Evolutionary conservation across 306 rosid species (phyloP), one percentile per base, ranked within the genome.

Genomic region (Lathyrus oleraceus): DNA sequence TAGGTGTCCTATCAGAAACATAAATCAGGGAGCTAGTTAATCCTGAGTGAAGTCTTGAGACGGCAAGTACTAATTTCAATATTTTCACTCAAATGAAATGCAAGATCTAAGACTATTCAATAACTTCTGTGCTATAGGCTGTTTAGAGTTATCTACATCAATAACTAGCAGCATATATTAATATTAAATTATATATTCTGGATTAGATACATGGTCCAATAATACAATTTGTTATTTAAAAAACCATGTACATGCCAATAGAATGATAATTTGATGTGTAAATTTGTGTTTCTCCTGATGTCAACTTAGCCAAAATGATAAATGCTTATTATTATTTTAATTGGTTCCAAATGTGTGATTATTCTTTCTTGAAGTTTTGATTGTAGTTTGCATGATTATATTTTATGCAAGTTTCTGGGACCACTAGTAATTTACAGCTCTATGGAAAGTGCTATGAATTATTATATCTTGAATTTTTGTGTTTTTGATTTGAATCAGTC

Each of bases 391-490:
- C 40, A 3, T 67, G 59, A 17, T 16, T 72, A 21, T 72, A 42
- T 66, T 65, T 59, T 78, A 45, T 65, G 65, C 59, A 49, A 65
- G 8, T 67, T 53, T 66, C 47, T 16, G 5, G 21, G 43, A 53
- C 38, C 43, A 28, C 23, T 61, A 23, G 32, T 28, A 43, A 36
- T 38, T 21, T 67, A 20, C 39, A 16, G 38, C 21, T 68, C 40
- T 52, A 17, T 42, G 69, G 43, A 27, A 63, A 12, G 49, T 19
- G 43, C 27, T 35, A 44, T 63, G 53, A 57, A 15, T 57, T 75
- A 63, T 61, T 65, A 47, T 73, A 67, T 52, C 64, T 51, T 77
- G 71, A 57, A 44, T 20, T 43, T 19, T 67, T 36, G 30, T 40
- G 42, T 67, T 48, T 54, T 47, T 48, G 49, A 36, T 54, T 47